Evolutionary conservation across 2,329 filamentous ascomycete species (phyloP).

Genomic region (Podosphaera xanthii): DNA sequence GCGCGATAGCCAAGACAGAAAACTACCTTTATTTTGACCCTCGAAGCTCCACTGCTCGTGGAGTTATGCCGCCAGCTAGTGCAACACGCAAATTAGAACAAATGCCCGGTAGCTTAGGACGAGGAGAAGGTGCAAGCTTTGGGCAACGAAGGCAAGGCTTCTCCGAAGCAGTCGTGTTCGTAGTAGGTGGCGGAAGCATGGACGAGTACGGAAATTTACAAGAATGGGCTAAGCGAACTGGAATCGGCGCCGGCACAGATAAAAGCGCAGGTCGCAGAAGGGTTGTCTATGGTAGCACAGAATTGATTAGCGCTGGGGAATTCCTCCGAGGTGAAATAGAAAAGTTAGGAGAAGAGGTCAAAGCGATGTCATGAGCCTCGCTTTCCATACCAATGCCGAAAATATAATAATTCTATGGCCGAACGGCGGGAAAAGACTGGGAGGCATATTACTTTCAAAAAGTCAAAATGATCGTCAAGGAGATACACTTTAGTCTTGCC

Average conservation of each 20-base stretch:
- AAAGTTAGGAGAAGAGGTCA: conserved; percentile 32
- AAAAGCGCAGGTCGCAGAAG: conserved; percentile 46
- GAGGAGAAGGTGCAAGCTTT: conserved; percentile 61
- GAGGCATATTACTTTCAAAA: no score
- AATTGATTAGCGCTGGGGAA: conserved; percentile 45
- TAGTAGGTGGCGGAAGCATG: conserved; percentile 89
- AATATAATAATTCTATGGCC: no score
- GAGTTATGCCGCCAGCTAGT: conserved; percentile 68
- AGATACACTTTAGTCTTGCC: no score
- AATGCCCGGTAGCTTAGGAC: conserved; percentile 24
- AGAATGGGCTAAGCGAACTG: conserved; percentile 75
- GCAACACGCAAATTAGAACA: conserved; percentile 24
- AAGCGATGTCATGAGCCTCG: not conserved
- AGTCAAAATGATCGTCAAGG: no score
- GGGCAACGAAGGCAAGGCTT: conserved; percentile 79
- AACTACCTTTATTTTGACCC: conserved; percentile 96
- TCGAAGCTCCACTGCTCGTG: conserved; percentile 73
- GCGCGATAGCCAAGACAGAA: conserved; percentile 87
- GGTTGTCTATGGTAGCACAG: conserved; percentile 88
- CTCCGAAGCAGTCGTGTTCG: conserved; percentile 80
- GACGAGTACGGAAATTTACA: conserved; percentile 96
- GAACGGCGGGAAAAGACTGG: no score
- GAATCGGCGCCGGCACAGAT: conserved; percentile 23
- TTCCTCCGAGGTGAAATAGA: conserved; percentile 42
- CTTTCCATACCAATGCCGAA: not conserved